These are phyloP conservation scores for Colletotrichum sp. DNA, from an alignment of 2,329 filamentous ascomycete species.

Conservation along the genomic window DNA sequence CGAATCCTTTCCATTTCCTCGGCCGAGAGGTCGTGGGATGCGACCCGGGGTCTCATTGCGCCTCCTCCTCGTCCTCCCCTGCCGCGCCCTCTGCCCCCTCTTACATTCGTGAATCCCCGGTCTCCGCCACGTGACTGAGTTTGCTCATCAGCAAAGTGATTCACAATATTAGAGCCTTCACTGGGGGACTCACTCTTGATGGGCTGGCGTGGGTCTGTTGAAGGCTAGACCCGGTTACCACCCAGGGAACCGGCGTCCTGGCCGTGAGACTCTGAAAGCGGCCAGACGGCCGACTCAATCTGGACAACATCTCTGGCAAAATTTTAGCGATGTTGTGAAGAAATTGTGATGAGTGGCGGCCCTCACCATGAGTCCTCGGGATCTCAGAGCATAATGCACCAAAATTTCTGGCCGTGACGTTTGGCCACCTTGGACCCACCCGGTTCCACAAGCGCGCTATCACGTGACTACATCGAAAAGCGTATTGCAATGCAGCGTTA, in stretches of 20 bases:
- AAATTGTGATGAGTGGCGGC: neutral
- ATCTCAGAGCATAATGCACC: neutral
- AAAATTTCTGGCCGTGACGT: conserved; percentile 19
- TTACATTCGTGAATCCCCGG: neutral
- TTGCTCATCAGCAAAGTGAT: neutral
- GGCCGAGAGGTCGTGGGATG: neutral
- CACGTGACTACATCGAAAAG: neutral
- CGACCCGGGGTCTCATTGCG: neutral
- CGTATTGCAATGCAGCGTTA: neutral
- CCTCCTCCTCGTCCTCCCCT: neutral
- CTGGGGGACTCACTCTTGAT: neutral
- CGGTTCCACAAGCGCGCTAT: conserved; percentile 3
- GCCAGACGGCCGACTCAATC: conserved; percentile 32
- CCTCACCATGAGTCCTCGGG: neutral
- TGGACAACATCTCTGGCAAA: conserved; percentile 32
- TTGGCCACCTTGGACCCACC: neutral
- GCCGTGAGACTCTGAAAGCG: conserved; percentile 37
- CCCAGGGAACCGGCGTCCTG: neutral
- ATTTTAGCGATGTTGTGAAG: neutral
- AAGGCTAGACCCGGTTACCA: neutral
- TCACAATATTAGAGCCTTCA: neutral
- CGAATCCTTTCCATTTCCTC: neutral
- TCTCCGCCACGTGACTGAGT: neutral
- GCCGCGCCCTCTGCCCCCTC: neutral
- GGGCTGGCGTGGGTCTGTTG: neutral